Evolutionary conservation across 2,329 filamentous ascomycete genomes (phyloP).

Genomic region (Phialophora verrucosa): DNA sequence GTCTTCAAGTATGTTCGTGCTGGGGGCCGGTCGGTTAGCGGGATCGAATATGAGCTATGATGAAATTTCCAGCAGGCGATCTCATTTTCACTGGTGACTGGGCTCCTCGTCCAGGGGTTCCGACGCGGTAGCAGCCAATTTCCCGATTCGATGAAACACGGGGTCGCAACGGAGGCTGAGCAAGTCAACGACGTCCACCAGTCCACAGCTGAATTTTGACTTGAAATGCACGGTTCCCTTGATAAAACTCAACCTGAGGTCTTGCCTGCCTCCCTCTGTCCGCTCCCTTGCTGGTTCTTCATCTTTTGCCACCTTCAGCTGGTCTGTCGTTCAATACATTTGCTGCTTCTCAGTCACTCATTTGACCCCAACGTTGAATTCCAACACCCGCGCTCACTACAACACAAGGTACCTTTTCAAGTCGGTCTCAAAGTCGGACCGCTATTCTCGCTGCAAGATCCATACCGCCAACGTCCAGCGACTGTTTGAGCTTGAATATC

Average conservation of each 20-base stretch:
- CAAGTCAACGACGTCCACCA: conserved; percentile 9
- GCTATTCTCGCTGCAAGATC: neutral
- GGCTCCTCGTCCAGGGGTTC: neutral
- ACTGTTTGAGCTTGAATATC: neutral
- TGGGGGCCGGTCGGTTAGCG: neutral
- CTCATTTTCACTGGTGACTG: conserved; percentile 8
- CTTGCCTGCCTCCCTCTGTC: neutral
- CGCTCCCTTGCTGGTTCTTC: conserved; percentile 16
- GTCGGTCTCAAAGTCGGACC: neutral
- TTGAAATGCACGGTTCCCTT: neutral
- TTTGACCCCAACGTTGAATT: conserved; percentile 23
- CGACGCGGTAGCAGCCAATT: conserved; percentile 22
- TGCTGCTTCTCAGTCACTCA: conserved; percentile 18
- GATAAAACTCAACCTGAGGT: neutral
- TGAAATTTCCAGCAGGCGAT: neutral
- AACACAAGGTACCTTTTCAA: neutral
- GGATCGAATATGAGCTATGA: conserved; percentile 3
- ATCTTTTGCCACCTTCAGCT: conserved; percentile 19
- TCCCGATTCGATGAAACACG: conserved; percentile 35
- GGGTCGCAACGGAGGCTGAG: conserved; percentile 29
- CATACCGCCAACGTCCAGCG: neutral
- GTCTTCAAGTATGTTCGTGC: neutral
- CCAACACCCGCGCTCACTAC: conserved; percentile 5
- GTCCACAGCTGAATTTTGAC: neutral
- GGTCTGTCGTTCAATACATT: conserved; percentile 16